A percentile compares a stretch with the other conserved stretches of the same genome.
These are phyloP conservation scores for Xenoacremonium recifei DNA, from an alignment of 2,329 filamentous ascomycete genomes.

Conservation along the genomic window DNA sequence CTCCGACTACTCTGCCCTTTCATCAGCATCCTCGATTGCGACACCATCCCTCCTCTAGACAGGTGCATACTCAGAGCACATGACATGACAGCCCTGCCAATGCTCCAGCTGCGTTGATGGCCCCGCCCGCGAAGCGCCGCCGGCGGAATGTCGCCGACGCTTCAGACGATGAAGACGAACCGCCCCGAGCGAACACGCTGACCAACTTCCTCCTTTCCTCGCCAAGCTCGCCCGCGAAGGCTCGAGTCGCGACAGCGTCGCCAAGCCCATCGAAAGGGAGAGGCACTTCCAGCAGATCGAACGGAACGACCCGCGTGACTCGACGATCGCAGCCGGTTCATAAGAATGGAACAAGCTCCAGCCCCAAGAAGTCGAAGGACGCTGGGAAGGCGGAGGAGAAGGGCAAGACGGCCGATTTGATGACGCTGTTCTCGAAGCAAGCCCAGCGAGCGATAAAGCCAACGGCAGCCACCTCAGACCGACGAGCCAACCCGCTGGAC, in stretches of 20 bases:
- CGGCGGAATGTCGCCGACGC: conserved; percentile 54
- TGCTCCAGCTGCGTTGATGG: conserved; percentile 44
- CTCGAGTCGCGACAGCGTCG: conserved; percentile 32
- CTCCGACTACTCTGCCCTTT: conserved; percentile 6
- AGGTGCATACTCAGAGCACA: conserved; percentile 10
- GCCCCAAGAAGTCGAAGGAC: conserved; percentile 39
- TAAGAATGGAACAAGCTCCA: conserved; percentile 31
- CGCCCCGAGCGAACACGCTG: conserved; percentile 43
- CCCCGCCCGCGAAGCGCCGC: conserved; percentile 57
- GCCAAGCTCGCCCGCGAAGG: conserved; percentile 40
- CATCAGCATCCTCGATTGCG: conserved; percentile 9
- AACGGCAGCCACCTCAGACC: conserved; percentile 26
- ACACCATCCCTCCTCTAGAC: conserved; percentile 1
- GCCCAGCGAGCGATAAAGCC: conserved; percentile 46
- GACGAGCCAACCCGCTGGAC: conserved; percentile 35
- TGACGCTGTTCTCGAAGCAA: conserved; percentile 61
- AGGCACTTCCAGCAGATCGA: conserved; percentile 16
- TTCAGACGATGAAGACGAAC: conserved; percentile 51
- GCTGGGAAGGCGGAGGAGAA: conserved; percentile 45
- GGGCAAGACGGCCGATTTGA: conserved; percentile 55
- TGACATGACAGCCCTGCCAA: conserved; percentile 24
- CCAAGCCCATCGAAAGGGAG: conserved; percentile 41
- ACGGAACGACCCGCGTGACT: conserved; percentile 18
- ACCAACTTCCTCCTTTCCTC: conserved; percentile 55
- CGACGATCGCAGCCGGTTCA: conserved; percentile 24